A percentile compares a stretch with the other conserved stretches of the same genome.
These are phyloP conservation scores for Euryodendron excelsum DNA, from an alignment of 148 eudicot species.

Conservation along the genomic window DNA sequence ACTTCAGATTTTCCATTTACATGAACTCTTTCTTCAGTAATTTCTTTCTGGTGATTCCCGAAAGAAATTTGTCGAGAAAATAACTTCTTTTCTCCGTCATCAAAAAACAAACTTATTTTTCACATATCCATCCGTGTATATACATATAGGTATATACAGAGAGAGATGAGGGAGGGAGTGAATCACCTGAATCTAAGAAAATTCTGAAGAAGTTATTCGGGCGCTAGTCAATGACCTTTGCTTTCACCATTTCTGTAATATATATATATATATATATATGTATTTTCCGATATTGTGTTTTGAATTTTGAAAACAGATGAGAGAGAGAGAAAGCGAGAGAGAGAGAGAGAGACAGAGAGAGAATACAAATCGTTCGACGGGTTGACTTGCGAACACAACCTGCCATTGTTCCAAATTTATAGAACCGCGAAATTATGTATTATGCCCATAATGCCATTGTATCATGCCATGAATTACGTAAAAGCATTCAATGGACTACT, in stretches of 20 bases:
- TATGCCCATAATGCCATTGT: background rate
- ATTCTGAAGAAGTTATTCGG: background rate
- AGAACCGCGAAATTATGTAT: constrained; percentile 11
- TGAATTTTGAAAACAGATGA: background rate
- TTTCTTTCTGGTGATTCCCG: too few species aligned
- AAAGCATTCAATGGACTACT: background rate
- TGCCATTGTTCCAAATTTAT: constrained; percentile 11
- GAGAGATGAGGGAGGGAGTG: constrained; percentile 2
- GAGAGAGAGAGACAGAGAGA: constrained; percentile 3
- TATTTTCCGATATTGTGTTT: background rate
- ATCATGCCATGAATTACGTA: background rate
- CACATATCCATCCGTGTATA: background rate
- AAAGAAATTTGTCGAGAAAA: background rate
- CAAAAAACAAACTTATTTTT: background rate
- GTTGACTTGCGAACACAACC: background rate
- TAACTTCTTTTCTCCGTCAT: too few species aligned
- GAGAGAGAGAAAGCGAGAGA: background rate
- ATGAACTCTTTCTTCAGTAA: background rate
- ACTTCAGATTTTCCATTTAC: background rate
- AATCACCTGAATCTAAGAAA: constrained; percentile 6
- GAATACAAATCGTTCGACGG: background rate
- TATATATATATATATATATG: too few species aligned
- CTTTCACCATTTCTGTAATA: background rate
- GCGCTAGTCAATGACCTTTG: background rate
- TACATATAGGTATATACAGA: background rate